Percentiles rank a stretch among this genome's conserved stretches.
These are phyloP conservation scores for Ophiocordyceps camponoti-leonardi DNA, from an alignment of 2,329 filamentous ascomycete species.

Conservation along the genomic window DNA sequence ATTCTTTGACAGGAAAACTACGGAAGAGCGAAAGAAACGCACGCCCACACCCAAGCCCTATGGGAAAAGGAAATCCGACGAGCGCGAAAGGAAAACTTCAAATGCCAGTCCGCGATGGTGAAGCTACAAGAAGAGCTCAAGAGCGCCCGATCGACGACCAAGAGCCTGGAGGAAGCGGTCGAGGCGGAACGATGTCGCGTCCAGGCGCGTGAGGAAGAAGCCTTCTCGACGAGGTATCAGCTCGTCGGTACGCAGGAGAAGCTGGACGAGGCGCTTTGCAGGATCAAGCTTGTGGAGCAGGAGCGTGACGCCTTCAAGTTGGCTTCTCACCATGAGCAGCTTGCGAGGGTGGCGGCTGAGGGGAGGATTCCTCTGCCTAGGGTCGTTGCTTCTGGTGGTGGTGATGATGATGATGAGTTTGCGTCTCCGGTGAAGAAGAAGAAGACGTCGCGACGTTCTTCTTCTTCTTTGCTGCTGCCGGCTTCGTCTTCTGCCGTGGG, in stretches of 20 bases:
- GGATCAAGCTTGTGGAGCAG: constrained; percentile 48
- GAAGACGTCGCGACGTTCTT: constrained; percentile 17
- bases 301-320: constrained; percentile 61
- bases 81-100: constrained; percentile 56
- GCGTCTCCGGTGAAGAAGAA: constrained; percentile 37
- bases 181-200: constrained; percentile 46
- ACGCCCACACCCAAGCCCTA: constrained; percentile 45
- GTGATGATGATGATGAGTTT: constrained; percentile 42
- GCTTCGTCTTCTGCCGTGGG: constrained; percentile 36
- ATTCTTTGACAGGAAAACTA: constrained; percentile 55
- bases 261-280: constrained; percentile 44
- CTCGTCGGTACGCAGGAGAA: constrained; percentile 50
- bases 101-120: constrained; percentile 50
- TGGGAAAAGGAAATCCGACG: constrained; percentile 62
- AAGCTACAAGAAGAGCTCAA: constrained; percentile 63
- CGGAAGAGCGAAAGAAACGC: constrained; percentile 50
- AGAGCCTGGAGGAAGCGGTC: constrained; percentile 39
- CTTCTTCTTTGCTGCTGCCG: constrained; percentile 15
- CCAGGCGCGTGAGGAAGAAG: constrained; percentile 47
- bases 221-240: constrained; percentile 49
- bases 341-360: constrained; percentile 55
- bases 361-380: constrained; percentile 49
- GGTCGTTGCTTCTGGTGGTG: constrained; percentile 3
- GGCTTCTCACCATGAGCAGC: constrained; percentile 55
- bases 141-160: constrained; percentile 33